These are phyloP conservation scores for Salix caprea DNA, from an alignment of 345 rosid species.

Conservation along the genomic window DNA sequence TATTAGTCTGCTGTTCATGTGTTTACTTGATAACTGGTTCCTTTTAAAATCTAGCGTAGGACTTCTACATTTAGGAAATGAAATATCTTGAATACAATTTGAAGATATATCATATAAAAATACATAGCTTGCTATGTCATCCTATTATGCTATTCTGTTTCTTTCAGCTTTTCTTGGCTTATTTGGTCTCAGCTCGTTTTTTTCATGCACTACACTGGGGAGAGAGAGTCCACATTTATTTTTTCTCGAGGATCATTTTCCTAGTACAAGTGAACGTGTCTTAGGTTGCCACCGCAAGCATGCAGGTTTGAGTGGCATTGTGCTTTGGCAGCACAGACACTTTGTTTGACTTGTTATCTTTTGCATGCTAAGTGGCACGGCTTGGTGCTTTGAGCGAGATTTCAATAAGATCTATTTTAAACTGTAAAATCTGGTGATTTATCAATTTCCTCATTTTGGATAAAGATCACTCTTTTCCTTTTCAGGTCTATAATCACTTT, in stretches of 20 bases:
- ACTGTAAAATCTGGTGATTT: neutral
- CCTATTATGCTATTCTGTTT: neutral
- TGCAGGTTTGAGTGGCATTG: constrained; percentile 1
- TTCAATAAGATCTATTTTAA: neutral
- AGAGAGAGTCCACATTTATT: no score
- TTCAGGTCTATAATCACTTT: constrained; percentile 89
- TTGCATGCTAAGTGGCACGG: neutral
- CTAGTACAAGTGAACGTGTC: neutral
- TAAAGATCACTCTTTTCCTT: constrained; percentile 5
- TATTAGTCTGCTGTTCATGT: neutral
- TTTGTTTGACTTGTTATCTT: neutral
- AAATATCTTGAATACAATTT: neutral
- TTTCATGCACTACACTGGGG: neutral
- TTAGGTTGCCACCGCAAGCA: neutral
- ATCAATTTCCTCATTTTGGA: neutral
- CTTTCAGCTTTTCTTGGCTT: neutral
- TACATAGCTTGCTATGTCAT: neutral
- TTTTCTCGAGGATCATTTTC: neutral
- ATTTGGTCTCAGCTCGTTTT: neutral
- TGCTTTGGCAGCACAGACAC: neutral
- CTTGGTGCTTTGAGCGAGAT: neutral
- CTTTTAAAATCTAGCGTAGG: neutral
- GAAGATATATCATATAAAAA: neutral
- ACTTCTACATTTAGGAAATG: neutral
- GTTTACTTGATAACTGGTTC: neutral